These are phyloP conservation scores for Phytopythium chamaehyphon DNA, from an alignment of 352 stramenopile genomes.

Conservation along the genomic window DNA sequence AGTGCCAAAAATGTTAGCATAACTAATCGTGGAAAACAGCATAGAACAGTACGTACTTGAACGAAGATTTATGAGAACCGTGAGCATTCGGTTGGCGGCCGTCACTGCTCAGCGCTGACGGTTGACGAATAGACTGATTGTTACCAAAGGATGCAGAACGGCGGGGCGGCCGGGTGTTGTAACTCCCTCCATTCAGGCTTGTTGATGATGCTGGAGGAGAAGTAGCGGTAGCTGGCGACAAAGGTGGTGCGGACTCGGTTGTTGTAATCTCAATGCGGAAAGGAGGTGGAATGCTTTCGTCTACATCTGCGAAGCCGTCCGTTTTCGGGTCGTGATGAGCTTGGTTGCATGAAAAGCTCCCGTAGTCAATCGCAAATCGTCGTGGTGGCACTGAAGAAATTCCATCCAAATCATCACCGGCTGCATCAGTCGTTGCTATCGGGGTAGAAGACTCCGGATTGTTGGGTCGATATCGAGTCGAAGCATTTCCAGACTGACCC, in stretches of 20 bases:
- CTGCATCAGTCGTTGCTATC: neutral
- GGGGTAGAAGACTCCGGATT: neutral
- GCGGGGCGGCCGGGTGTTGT: conserved; percentile 8
- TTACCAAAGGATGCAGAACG: conserved; percentile 42
- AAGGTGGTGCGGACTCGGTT: conserved; percentile 27
- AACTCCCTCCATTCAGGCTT: neutral
- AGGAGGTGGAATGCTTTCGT: conserved; percentile 74
- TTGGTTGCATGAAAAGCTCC: conserved; percentile 42
- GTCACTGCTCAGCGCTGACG: neutral
- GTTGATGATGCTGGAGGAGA: conserved; percentile 6
- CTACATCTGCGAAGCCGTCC: conserved; percentile 74
- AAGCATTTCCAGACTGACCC: conserved; percentile 1
- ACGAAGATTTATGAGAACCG: conserved; percentile 2
- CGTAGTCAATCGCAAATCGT: neutral
- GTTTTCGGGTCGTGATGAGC: conserved; percentile 69
- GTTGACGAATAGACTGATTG: conserved; percentile 25
- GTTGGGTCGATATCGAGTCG: neutral
- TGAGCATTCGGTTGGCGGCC: neutral
- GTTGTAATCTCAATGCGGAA: conserved; percentile 83
- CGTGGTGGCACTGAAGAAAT: neutral
- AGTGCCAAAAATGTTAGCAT: neutral
- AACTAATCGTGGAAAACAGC: neutral
- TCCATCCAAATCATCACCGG: neutral
- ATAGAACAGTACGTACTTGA: conserved; percentile 4
- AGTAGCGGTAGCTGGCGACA: conserved; percentile 4